Conservation (phyloP, 192 early-diverging fungal species). For the Cetraspora pellucida region DNA sequence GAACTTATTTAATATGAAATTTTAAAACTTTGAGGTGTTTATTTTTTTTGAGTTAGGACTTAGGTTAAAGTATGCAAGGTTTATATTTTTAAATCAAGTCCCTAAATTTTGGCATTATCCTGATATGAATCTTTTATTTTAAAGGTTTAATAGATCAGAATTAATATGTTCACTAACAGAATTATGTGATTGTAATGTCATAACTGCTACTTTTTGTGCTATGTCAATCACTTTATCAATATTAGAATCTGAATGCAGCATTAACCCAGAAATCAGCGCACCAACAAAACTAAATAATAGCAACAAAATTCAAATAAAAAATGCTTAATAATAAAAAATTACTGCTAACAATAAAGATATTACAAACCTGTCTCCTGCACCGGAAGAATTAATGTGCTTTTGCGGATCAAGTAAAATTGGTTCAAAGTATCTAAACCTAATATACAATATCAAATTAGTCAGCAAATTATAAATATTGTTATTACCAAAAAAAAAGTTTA, state of each 20-base stretch:
- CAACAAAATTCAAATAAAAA: slow-evolving; percentile 30
- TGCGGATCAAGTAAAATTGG: slow-evolving; percentile 33
- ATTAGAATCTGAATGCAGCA: slow-evolving; percentile 22
- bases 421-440: slow-evolving; percentile 42
- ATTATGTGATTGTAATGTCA: slow-evolving; percentile 45
- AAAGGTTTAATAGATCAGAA: too few relatives aligned
- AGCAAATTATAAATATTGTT: not conserved
- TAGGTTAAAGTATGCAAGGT: too few relatives aligned
- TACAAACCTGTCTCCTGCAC: slow-evolving; percentile 73
- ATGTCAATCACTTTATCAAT: slow-evolving; percentile 39
- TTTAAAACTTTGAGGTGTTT: too few relatives aligned
- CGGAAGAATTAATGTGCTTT: slow-evolving; percentile 67
- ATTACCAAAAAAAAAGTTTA: not conserved
- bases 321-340: not conserved
- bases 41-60: too few relatives aligned
- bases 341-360: not conserved
- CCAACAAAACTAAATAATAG: slow-evolving; percentile 63
- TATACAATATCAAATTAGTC: not conserved
- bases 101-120: too few relatives aligned
- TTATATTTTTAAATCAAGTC: too few relatives aligned
- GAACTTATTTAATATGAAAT: too few relatives aligned
- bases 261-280: slow-evolving; percentile 60
- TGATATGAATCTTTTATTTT: too few relatives aligned
- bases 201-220: slow-evolving; percentile 38
- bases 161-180: slow-evolving; percentile 37